Conservation (phyloP, 2,329 filamentous ascomycete species). For the Teratosphaeria zuluensis region DNA sequence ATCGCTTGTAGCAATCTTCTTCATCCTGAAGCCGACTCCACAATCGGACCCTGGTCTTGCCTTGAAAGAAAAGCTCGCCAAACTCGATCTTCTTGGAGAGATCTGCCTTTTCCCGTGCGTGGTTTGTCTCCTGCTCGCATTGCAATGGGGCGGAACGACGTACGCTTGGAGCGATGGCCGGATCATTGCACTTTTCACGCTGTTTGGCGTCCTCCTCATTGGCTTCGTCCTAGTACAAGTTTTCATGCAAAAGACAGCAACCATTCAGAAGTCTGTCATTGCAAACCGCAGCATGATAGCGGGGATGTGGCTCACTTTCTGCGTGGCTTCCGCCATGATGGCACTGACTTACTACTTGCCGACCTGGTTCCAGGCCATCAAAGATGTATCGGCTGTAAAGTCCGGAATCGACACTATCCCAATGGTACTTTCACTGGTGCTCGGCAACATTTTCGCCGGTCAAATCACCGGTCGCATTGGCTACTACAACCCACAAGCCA, state of each 20-base stretch:
- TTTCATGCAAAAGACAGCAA: conserved; percentile 35
- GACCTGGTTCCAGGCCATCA: conserved; percentile 42
- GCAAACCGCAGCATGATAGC: conserved; percentile 33
- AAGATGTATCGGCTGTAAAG: conserved; percentile 34
- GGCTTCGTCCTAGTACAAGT: conserved; percentile 33
- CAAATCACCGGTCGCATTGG: conserved; percentile 29
- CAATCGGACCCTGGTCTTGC: conserved; percentile 11
- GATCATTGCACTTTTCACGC: conserved; percentile 37
- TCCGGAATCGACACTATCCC: conserved; percentile 41
- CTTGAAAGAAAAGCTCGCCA: conserved; percentile 29
- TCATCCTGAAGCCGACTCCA: conserved; percentile 29
- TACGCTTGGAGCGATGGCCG: conserved; percentile 31
- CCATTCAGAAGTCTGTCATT: conserved; percentile 35
- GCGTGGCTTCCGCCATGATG: conserved; percentile 31
- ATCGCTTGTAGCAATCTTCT: conserved; percentile 29
- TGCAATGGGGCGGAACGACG: conserved; percentile 40
- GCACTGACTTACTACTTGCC: conserved; percentile 32
- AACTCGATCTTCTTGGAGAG: conserved; percentile 37
- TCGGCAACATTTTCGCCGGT: conserved; percentile 32
- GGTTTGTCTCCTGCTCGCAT: conserved; percentile 37
- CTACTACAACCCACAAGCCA: conserved; percentile 40
- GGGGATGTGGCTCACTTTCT: conserved; percentile 30
- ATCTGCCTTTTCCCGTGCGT: conserved; percentile 29
- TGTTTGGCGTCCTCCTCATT: conserved; percentile 34
- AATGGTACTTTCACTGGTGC: conserved; percentile 32